A percentile compares a stretch with the other conserved stretches of the same genome.
Conservation (phyloP, 2,329 filamentous ascomycete genomes). For the Nothomitra cinnamomea region DNA sequence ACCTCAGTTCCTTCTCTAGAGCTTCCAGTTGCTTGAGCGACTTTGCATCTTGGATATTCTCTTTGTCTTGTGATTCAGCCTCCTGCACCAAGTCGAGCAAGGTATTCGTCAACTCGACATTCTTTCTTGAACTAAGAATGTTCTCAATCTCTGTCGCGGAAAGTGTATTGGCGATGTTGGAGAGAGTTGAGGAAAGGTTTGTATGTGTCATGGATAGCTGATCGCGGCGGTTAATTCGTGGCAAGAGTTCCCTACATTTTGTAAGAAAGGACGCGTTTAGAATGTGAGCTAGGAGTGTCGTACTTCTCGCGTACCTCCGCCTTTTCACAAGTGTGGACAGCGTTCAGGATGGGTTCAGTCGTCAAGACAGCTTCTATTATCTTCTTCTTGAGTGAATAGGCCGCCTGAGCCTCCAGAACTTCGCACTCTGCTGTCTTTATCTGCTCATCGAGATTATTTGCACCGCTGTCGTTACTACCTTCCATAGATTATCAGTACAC, state of each 20-base stretch:
- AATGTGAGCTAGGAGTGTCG: slow-evolving; percentile 8
- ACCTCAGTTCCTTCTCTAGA: slow-evolving; percentile 41
- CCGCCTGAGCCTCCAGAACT: slow-evolving; percentile 52
- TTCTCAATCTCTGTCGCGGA: slow-evolving; percentile 41
- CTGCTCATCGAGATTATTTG: slow-evolving; percentile 22
- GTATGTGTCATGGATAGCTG: slow-evolving; percentile 45
- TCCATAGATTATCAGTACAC: not conserved
- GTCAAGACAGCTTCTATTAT: slow-evolving; percentile 52
- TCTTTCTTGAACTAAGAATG: slow-evolving; percentile 38
- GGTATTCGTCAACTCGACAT: slow-evolving; percentile 43
- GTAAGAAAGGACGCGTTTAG: slow-evolving; percentile 6
- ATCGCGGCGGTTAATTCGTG: slow-evolving; percentile 51
- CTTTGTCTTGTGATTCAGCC: slow-evolving; percentile 33
- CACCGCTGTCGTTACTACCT: slow-evolving; percentile 4
- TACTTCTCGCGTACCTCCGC: slow-evolving; percentile 54
- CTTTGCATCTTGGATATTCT: slow-evolving; percentile 35
- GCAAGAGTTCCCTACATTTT: slow-evolving; percentile 42
- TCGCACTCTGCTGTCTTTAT: slow-evolving; percentile 41
- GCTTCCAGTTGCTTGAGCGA: slow-evolving; percentile 37
- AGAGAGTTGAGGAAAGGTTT: slow-evolving; percentile 36
- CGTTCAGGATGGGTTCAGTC: slow-evolving; percentile 59
- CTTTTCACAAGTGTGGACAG: slow-evolving; percentile 51
- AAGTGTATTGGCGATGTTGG: slow-evolving; percentile 33
- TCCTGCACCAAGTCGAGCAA: slow-evolving; percentile 46
- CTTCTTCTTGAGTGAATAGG: slow-evolving; percentile 51